These are phyloP conservation scores for Talaromyces sp. DNA, from an alignment of 2,329 filamentous ascomycete species.

Conservation along the genomic window DNA sequence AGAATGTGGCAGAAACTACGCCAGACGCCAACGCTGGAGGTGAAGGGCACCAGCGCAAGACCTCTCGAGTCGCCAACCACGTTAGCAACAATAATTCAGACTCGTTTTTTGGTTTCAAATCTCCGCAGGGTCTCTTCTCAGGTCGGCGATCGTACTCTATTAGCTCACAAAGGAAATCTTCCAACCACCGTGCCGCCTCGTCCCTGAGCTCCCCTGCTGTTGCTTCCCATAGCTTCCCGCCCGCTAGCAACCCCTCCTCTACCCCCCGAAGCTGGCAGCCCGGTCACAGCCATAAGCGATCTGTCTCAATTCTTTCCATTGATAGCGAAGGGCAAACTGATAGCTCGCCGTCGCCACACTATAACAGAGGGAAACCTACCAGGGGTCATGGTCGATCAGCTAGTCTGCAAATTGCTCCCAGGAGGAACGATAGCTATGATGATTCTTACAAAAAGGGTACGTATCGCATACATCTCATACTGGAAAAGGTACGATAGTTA, in stretches of 20 bases:
- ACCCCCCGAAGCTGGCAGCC: constrained; percentile 37
- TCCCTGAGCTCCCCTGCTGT: constrained; percentile 45
- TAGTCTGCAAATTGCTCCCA: constrained; percentile 74
- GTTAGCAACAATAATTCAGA: constrained; percentile 37
- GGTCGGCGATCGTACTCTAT: constrained; percentile 40
- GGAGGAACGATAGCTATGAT: constrained; percentile 46
- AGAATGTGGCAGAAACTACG: constrained; percentile 67
- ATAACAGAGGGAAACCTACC: constrained; percentile 54
- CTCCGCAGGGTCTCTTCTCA: constrained; percentile 40
- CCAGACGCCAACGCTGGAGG: constrained; percentile 33
- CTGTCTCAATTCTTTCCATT: constrained; percentile 80
- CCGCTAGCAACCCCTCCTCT: constrained; percentile 32
- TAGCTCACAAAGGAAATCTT: constrained; percentile 35
- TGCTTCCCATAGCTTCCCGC: constrained; percentile 46
- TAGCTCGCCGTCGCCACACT: constrained; percentile 35
- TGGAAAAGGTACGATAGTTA: not conserved
- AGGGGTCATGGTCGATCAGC: constrained; percentile 76
- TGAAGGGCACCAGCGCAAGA: constrained; percentile 39
- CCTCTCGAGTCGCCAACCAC: constrained; percentile 38
- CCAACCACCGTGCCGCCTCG: constrained; percentile 41
- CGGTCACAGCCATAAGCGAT: constrained; percentile 70
- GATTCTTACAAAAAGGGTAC: constrained; percentile 45
- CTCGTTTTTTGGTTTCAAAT: constrained; percentile 43
- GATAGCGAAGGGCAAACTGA: constrained; percentile 53
- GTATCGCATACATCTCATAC: not conserved